Percentiles rank a stretch among this genome's conserved stretches.
These are phyloP conservation scores for Zymoseptoria tritici DNA, from an alignment of 2,329 filamentous ascomycete genomes.

Conservation along the genomic window DNA sequence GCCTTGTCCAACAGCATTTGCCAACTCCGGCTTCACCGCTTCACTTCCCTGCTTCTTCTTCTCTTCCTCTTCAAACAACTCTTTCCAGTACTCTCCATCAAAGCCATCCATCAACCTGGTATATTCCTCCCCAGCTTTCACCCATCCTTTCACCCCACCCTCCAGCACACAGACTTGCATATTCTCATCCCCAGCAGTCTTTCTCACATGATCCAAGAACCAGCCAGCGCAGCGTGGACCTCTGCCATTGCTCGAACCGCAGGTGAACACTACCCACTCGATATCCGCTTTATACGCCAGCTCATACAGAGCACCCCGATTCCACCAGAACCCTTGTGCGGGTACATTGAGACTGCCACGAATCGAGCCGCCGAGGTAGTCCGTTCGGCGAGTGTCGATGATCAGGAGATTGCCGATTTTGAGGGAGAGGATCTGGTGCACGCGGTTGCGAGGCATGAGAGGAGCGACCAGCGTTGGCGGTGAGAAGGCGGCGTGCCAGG, in stretches of 20 bases:
- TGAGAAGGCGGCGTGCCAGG: slow-evolving; percentile 39
- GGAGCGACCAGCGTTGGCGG: slow-evolving; percentile 32
- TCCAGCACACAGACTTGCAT: slow-evolving; percentile 37
- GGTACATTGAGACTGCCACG: slow-evolving; percentile 41
- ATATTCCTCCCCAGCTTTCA: slow-evolving; percentile 34
- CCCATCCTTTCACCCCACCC: slow-evolving; percentile 41
- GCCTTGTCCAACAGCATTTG: not conserved
- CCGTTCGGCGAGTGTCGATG: slow-evolving; percentile 41
- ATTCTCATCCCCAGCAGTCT: slow-evolving; percentile 29
- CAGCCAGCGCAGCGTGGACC: slow-evolving; percentile 31
- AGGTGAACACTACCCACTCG: slow-evolving; percentile 42
- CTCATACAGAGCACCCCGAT: slow-evolving; percentile 37
- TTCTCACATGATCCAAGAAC: slow-evolving; percentile 30
- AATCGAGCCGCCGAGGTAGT: slow-evolving; percentile 41
- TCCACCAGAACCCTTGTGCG: slow-evolving; percentile 42
- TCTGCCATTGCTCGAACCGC: slow-evolving; percentile 28
- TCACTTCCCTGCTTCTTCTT: slow-evolving; percentile 5
- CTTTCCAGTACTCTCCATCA: slow-evolving; percentile 35
- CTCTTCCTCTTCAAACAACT: slow-evolving; percentile 28
- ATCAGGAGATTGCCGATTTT: slow-evolving; percentile 34
- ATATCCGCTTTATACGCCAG: slow-evolving; percentile 39
- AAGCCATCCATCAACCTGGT: slow-evolving; percentile 36
- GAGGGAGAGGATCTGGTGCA: slow-evolving; percentile 30
- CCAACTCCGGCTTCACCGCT: not conserved
- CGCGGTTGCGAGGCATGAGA: slow-evolving; percentile 33